Evolutionary conservation across 257 asterid species (phyloP).

Genomic region (Cruciata laevipes): DNA sequence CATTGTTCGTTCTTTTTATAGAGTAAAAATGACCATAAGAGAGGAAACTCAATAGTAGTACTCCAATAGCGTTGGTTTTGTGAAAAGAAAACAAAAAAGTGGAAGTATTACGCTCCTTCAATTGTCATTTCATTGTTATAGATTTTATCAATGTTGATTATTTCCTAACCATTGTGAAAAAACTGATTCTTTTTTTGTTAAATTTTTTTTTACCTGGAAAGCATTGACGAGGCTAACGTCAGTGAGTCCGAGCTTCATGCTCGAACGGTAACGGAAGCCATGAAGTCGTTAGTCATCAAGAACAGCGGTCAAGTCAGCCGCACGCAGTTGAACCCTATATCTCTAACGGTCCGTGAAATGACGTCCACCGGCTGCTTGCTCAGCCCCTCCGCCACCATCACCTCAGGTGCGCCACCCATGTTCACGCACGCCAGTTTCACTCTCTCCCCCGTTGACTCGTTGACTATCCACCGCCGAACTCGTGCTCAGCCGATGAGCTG

Average conservation of each 20-base stretch:
- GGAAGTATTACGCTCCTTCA: too few relatives aligned
- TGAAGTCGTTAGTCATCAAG: conserved; percentile 62
- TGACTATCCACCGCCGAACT: conserved; percentile 79
- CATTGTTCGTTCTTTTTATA: too few relatives aligned
- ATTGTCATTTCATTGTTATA: too few relatives aligned
- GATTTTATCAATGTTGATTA: too few relatives aligned
- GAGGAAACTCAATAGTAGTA: too few relatives aligned
- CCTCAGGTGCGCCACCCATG: conserved; percentile 85
- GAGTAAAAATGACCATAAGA: too few relatives aligned
- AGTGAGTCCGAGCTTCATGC: conserved; percentile 48
- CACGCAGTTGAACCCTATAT: conserved; percentile 80
- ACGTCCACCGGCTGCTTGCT: conserved; percentile 69
- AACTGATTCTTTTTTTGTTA: too few relatives aligned
- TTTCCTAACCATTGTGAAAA: too few relatives aligned
- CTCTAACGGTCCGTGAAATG: conserved; percentile 42
- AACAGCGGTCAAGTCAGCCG: conserved; percentile 92
- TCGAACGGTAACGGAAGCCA: conserved; percentile 52
- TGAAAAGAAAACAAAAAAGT: too few relatives aligned
- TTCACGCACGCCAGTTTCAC: conserved; percentile 83
- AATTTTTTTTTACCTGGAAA: too few relatives aligned
- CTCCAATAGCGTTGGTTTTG: too few relatives aligned
- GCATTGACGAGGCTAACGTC: too few relatives aligned
- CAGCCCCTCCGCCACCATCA: conserved; percentile 84
- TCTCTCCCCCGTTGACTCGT: conserved; percentile 51
- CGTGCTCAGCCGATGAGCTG: conserved; percentile 53